Evolutionary conservation across 2,329 filamentous ascomycete genomes (phyloP), one percentile per base, ranked within the genome.

Genomic region (Phialocephala sp.): DNA sequence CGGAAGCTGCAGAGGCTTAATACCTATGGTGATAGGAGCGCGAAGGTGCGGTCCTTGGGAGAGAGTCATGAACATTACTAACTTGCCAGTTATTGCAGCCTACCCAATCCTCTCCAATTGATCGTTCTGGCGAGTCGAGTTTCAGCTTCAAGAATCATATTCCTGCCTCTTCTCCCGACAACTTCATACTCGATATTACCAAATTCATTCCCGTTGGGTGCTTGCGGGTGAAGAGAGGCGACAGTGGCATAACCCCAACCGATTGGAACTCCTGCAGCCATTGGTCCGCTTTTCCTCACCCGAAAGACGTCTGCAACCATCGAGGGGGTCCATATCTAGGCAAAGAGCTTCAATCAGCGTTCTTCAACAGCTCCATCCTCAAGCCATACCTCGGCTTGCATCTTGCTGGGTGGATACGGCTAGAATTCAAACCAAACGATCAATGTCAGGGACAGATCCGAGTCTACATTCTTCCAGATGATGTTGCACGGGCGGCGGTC

Each of bases 391-490:
- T 36, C 15, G 67, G 63, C 8, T 59, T 76, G 1, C 69, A 71
- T 36, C 62, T 63, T 43, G 68, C 66, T 8, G 68, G 69, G n/a
- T 76, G 73, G 74, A 72, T 76, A 55, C 68, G 74, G 18, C 68
- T 75, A 66, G 72, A 75, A 41, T 75, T 74, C 39, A 72, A 69
- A 54, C 55, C 56, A 0, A 69, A 66, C 5, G 65, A 71, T 50
- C n/a, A 60, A n/a, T 4, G 66, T 18, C 61, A 11, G 22, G 75
- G 74, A 8, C 74, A 76, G 57, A 47, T 87, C 8, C 82, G 89
- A 24, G 79, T 92, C 0, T 88, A 89, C 71, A 70, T 91, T 4
- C 81, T 91, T 1, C 88, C 89, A 1, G 87, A 91, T 68, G 91
- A 94, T 76, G 80, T 87, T 39, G 82, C 84, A 1, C 83, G 86